A percentile compares a stretch with the other conserved stretches of the same genome.
These are phyloP conservation scores for Cercospora beticola DNA, from an alignment of 2,329 filamentous ascomycete species.

Conservation along the genomic window DNA sequence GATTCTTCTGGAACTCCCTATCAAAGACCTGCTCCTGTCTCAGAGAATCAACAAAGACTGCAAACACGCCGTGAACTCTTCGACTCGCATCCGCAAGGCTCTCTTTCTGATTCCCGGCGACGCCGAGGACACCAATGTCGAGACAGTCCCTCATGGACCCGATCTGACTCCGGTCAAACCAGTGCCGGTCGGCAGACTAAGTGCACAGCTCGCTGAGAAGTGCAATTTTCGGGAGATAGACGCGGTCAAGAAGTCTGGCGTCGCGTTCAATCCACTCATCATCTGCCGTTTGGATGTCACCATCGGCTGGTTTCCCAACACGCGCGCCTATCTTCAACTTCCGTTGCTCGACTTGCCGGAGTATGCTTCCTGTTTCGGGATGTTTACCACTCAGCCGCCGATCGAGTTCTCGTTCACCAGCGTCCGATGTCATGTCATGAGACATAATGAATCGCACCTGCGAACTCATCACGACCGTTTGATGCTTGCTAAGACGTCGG, in stretches of 20 bases:
- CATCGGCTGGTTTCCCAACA: not conserved
- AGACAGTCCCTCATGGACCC: not conserved
- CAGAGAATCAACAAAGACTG: not conserved
- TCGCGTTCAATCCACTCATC: not conserved
- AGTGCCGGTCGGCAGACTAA: not conserved
- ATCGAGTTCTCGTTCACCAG: not conserved
- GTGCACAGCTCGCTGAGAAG: not conserved
- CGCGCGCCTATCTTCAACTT: too few relatives aligned
- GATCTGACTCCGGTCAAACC: not conserved
- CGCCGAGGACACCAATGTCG: not conserved
- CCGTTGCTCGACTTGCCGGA: not conserved
- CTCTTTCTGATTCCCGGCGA: not conserved
- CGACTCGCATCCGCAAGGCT: not conserved
- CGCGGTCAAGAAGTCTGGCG: not conserved
- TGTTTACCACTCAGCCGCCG: not conserved
- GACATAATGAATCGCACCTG: too few relatives aligned
- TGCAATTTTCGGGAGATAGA: not conserved
- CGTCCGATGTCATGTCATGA: too few relatives aligned
- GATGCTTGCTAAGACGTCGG: too few relatives aligned
- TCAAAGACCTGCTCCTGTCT: not conserved
- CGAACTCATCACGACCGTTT: too few relatives aligned
- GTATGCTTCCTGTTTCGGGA: not conserved
- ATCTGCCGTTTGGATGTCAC: not conserved
- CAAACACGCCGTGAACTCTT: not conserved
- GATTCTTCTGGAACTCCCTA: not conserved